A percentile compares a stretch with the other conserved stretches of the same genome.
Evolutionary conservation across 2,329 filamentous ascomycete species (phyloP).

Genomic region (Sarocladium strictum): DNA sequence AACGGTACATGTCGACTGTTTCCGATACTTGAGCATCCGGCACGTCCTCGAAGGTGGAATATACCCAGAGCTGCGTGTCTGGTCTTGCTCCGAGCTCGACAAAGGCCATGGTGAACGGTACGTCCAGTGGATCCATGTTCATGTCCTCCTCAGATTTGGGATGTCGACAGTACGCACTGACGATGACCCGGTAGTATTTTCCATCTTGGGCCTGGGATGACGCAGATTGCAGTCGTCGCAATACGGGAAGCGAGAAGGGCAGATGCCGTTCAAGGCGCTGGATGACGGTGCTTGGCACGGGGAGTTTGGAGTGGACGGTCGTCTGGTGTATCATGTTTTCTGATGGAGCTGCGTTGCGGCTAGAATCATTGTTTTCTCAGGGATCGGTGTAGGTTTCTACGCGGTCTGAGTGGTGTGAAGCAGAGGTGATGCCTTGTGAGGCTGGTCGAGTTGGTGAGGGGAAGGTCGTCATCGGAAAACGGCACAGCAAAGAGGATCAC

Average conservation of each 20-base stretch:
- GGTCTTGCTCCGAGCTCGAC: constrained; percentile 54
- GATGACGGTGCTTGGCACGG: not conserved
- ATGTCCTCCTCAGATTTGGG: constrained; percentile 10
- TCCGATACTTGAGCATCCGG: not conserved
- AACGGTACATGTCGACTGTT: constrained; percentile 18
- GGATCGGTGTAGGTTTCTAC: too few relatives aligned
- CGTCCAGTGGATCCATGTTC: not conserved
- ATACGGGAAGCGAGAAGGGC: constrained; percentile 53
- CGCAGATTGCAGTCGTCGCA: constrained; percentile 58
- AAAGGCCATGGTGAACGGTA: constrained; percentile 50
- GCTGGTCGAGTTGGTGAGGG: too few relatives aligned
- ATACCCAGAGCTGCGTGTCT: constrained; percentile 62
- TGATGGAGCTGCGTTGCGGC: too few relatives aligned
- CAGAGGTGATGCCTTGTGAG: too few relatives aligned
- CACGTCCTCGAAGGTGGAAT: constrained; percentile 42
- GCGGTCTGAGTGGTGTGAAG: too few relatives aligned
- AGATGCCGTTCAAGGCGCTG: constrained; percentile 42
- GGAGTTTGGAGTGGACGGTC: not conserved
- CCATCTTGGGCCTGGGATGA: constrained; percentile 31
- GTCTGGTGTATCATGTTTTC: not conserved
- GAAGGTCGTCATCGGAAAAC: too few relatives aligned
- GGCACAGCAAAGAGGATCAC: too few relatives aligned
- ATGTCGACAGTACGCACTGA: too few relatives aligned
- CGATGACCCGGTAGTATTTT: constrained; percentile 35
- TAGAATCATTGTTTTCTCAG: too few relatives aligned